Conservation (phyloP, 306 rosid genomes). For the Prunus campanulata region DNA sequence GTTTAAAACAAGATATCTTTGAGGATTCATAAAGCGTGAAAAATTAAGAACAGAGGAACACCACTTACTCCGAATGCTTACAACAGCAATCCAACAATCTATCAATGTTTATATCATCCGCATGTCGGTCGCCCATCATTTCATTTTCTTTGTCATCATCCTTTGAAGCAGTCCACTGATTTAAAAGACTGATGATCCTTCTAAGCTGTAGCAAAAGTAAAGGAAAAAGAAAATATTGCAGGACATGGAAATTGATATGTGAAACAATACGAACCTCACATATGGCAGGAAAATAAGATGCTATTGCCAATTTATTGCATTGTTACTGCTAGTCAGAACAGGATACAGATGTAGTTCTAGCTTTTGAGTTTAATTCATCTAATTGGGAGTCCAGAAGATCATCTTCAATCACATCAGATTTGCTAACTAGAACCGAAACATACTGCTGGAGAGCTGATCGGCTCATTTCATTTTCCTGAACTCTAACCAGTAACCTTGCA, state of each 20-base stretch:
- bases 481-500: slow-evolving; percentile 58
- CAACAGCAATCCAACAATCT: slow-evolving; percentile 64
- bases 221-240: slow-evolving; percentile 34
- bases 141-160: slow-evolving; percentile 29
- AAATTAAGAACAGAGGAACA: background rate
- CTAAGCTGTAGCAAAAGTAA: slow-evolving; percentile 53
- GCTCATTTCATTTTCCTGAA: slow-evolving; percentile 60
- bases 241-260: background rate
- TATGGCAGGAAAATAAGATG: background rate
- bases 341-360: slow-evolving; percentile 86
- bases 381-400: slow-evolving; percentile 64
- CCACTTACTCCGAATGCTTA: slow-evolving; percentile 49
- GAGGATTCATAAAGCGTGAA: background rate
- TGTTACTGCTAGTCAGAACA: slow-evolving; percentile 9
- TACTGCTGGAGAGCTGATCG: slow-evolving; percentile 43
- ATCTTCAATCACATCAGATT: slow-evolving; percentile 77
- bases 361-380: slow-evolving; percentile 34
- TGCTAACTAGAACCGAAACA: slow-evolving; percentile 57
- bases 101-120: slow-evolving; percentile 33
- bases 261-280: slow-evolving; percentile 7
- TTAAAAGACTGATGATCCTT: slow-evolving; percentile 64
- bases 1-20: background rate
- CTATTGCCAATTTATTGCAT: background rate
- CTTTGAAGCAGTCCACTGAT: slow-evolving; percentile 59
- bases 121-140: slow-evolving; percentile 20